Percentiles rank a stretch among this genome's conserved stretches.
These are phyloP conservation scores for Guadua angustifolia DNA, from an alignment of 176 grass and related monocot genomes.

Conservation along the genomic window DNA sequence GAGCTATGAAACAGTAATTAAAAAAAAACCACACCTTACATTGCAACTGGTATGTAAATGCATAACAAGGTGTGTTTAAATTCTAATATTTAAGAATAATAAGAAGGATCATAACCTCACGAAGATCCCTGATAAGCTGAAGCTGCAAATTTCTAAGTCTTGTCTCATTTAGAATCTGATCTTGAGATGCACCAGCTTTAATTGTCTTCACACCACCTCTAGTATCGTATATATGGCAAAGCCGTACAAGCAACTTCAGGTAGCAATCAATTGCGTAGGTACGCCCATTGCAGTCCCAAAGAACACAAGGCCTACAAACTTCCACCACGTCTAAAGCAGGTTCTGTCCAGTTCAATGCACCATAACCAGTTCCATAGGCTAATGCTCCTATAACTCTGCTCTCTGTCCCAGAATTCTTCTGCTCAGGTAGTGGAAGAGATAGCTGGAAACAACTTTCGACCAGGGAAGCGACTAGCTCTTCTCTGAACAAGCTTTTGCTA, in stretches of 20 bases:
- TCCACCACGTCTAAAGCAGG: constrained; percentile 97
- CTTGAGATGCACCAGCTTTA: constrained; percentile 91
- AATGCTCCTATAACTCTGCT: constrained; percentile 97
- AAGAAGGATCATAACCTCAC: constrained; percentile 67
- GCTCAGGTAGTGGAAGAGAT: constrained; percentile 89
- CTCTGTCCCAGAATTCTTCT: constrained; percentile 93
- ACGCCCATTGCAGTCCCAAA: constrained; percentile 91
- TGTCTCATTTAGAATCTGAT: constrained; percentile 99
- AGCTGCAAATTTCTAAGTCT: constrained; percentile 93
- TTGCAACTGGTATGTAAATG: constrained; percentile 17
- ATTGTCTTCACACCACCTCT: constrained; percentile 97
- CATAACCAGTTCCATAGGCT: constrained; percentile 99
- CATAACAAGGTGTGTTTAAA: not conserved
- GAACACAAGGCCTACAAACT: constrained; percentile 92
- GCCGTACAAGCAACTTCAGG: constrained; percentile 88
- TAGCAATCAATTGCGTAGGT: constrained; percentile 96
- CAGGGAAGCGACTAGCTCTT: constrained; percentile 87
- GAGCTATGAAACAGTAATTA: not conserved
- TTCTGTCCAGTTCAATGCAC: constrained; percentile 96
- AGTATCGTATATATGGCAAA: constrained; percentile 96
- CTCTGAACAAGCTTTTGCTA: constrained; percentile 96
- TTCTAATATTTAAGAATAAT: constrained; percentile 14
- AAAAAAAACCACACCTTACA: not conserved
- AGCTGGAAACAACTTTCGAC: constrained; percentile 99
- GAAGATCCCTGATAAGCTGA: constrained; percentile 94